Percentiles rank a stretch among this genome's conserved stretches.
phyloP scores from a whole-genome alignment of 768 basidiomycete species.

The Termitomyces sp. region DNA sequence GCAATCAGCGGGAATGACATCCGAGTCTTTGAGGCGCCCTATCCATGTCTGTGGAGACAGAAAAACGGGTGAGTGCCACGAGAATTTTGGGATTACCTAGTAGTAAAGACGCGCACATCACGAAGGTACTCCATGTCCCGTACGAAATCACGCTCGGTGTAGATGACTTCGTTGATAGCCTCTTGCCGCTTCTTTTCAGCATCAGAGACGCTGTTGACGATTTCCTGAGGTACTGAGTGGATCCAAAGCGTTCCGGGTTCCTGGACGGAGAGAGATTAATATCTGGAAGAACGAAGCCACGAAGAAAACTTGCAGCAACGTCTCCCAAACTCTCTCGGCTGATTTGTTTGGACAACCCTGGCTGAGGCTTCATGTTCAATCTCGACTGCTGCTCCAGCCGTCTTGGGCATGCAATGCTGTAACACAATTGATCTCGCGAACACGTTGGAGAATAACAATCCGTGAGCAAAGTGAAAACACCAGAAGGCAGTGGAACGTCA shows the following conservation, averaged over 20 bases:
- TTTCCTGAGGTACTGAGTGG: constrained; percentile 92
- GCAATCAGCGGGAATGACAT: constrained; percentile 74
- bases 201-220: constrained; percentile 90
- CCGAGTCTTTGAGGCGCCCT: constrained; percentile 70
- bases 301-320: constrained; percentile 53
- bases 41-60: constrained; percentile 71
- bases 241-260: constrained; percentile 85
- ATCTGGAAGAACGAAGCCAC: neutral
- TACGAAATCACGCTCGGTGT: constrained; percentile 97
- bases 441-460: constrained; percentile 99
- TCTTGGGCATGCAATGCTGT: constrained; percentile 94
- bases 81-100: neutral
- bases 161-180: constrained; percentile 94
- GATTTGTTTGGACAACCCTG: constrained; percentile 82
- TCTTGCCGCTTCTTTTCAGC: constrained; percentile 95
- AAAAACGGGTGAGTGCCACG: neutral
- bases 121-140: constrained; percentile 97
- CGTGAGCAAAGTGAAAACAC: constrained; percentile 94
- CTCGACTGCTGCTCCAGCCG: constrained; percentile 92
- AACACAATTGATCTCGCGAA: constrained; percentile 90
- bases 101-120: constrained; percentile 70
- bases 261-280: constrained; percentile 19
- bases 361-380: constrained; percentile 91
- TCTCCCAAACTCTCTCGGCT: constrained; percentile 82
- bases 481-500: constrained; percentile 77